Evolutionary conservation across 2,329 filamentous ascomycete species (phyloP), one percentile per base, ranked within the genome.

Genomic region (Penicillium crustosum): DNA sequence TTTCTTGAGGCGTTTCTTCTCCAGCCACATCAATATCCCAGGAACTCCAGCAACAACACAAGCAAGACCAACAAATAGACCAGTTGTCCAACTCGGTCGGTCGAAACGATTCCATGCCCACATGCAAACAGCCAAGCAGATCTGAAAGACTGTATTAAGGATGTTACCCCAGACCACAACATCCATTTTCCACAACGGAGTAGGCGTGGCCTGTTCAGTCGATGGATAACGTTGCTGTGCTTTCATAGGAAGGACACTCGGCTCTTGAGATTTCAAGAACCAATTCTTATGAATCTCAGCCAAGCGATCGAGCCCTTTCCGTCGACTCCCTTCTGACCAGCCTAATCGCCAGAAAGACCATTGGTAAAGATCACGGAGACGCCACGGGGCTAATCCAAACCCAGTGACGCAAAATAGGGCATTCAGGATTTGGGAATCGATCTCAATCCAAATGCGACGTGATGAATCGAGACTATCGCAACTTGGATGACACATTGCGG

Each of bases 331-430:
- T 17, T 82, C 69, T 51, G 85, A 76, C 55, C 81, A 77, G 33
- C 68, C 57, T 0, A 88, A 49, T 25, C 90, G 82, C 75, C 83
- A 94, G 67, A 83, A 81, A 49, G 89, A 73, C 35, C 92, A 79
- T 70, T 86, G 91, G 71, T 88, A 94, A 10, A 91, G 76, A 70
- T 96, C 91, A 33, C 91, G 82, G 65, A 93, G 89, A 33, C 91
- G 84, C 91, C 91, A 96, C 0, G 91, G 91, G 1, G 89, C 87
- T 13, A 94, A 81, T 0, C 91, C 91, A 64, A 95, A 93, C 1
- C 88, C 91, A 1, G 91, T 93, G 7, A 95, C 87, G 74, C 90
- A 94, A 81, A 96, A 96, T 1, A 96, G 83, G 0, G 83, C 89
- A 68, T 92, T 95, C 23, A 93, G 77, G 58, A 96, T 89, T 70